phyloP scores from a whole-genome alignment of 495 filamentous ascomycete genomes.

The Podospora appendiculata region DNA sequence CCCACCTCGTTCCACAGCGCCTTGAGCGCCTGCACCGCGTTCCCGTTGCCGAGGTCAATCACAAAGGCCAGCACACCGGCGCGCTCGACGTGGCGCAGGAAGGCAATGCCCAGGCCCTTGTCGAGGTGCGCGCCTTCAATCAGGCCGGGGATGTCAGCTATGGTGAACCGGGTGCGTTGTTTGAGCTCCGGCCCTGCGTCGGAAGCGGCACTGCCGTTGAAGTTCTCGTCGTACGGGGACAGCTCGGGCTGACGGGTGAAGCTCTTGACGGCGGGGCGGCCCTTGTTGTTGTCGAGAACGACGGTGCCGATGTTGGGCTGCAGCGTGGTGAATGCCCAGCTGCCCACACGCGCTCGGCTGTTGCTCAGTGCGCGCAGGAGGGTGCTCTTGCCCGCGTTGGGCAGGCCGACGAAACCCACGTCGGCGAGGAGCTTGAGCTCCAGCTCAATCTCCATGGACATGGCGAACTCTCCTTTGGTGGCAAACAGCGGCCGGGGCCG shows the following conservation, averaged over 20 bases:
- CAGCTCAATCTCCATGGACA: constrained; percentile 72
- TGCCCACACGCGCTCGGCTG: constrained; percentile 78
- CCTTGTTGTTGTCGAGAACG: constrained; percentile 74
- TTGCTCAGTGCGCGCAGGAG: constrained; percentile 78
- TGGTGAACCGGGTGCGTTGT: constrained; percentile 69
- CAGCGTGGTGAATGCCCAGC: constrained; percentile 96
- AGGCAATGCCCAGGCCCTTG: constrained; percentile 83
- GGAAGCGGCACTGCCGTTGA: constrained; percentile 6
- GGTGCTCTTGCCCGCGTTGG: constrained; percentile 95
- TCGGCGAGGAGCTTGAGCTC: constrained; percentile 94
- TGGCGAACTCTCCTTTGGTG: constrained; percentile 72
- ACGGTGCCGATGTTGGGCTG: constrained; percentile 93
- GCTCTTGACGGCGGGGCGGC: constrained; percentile 42
- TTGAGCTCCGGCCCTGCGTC: constrained; percentile 30
- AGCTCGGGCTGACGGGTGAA: constrained; percentile 6
- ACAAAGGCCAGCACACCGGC: constrained; percentile 91
- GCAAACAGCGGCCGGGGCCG: constrained; percentile 74
- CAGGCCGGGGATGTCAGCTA: constrained; percentile 92
- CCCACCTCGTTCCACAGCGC: constrained; percentile 44
- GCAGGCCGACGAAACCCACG: constrained; percentile 87
- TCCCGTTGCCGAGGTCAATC: constrained; percentile 71
- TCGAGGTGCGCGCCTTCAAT: constrained; percentile 88
- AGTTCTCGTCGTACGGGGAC: constrained; percentile 29
- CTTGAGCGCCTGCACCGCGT: constrained; percentile 52
- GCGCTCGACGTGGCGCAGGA: constrained; percentile 89